These are phyloP conservation scores for Neoarthrinium moseri DNA, from an alignment of 2,329 filamentous ascomycete genomes.

Conservation along the genomic window DNA sequence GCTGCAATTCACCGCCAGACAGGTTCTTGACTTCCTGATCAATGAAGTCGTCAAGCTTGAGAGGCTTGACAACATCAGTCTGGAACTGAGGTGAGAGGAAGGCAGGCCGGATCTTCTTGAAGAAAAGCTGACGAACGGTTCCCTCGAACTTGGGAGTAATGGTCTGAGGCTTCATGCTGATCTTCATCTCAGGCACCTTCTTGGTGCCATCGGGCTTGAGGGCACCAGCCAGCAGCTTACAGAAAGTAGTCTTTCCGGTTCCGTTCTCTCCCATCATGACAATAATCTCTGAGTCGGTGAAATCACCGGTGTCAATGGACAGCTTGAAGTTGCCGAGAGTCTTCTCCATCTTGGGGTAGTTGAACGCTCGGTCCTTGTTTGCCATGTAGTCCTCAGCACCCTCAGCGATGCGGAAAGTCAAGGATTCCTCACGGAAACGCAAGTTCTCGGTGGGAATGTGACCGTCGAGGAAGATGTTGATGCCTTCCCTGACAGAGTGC, in stretches of 20 bases:
- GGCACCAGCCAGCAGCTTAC: slow-evolving; percentile 89
- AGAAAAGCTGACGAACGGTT: slow-evolving; percentile 95
- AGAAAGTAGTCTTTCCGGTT: slow-evolving; percentile 99
- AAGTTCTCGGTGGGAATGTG: slow-evolving; percentile 98
- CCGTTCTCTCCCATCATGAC: slow-evolving; percentile 99
- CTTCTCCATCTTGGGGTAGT: slow-evolving; percentile 90
- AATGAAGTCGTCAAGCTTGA: slow-evolving; percentile 98
- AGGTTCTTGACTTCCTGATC: slow-evolving; percentile 99
- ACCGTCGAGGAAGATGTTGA: slow-evolving; percentile 98
- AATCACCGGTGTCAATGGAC: slow-evolving; percentile 75
- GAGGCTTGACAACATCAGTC: slow-evolving; percentile 98
- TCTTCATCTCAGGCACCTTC: slow-evolving; percentile 88
- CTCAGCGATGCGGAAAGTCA: slow-evolving; percentile 93
- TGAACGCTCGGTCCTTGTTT: slow-evolving; percentile 82
- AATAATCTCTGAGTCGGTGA: slow-evolving; percentile 89
- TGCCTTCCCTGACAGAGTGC: slow-evolving; percentile 94
- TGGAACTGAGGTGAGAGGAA: slow-evolving; percentile 98
- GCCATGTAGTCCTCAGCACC: slow-evolving; percentile 83
- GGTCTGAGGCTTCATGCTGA: slow-evolving; percentile 99
- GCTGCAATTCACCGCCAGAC: slow-evolving; percentile 98
- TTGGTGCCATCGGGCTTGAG: slow-evolving; percentile 82
- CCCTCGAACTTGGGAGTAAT: slow-evolving; percentile 98
- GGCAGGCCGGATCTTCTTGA: slow-evolving; percentile 98
- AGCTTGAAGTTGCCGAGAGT: slow-evolving; percentile 87
- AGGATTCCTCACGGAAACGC: slow-evolving; percentile 94